Evolutionary conservation across 1,284 basidiomycete species (phyloP), one percentile per base, ranked within the genome.

Genomic region (Cryptococcus sp.): DNA sequence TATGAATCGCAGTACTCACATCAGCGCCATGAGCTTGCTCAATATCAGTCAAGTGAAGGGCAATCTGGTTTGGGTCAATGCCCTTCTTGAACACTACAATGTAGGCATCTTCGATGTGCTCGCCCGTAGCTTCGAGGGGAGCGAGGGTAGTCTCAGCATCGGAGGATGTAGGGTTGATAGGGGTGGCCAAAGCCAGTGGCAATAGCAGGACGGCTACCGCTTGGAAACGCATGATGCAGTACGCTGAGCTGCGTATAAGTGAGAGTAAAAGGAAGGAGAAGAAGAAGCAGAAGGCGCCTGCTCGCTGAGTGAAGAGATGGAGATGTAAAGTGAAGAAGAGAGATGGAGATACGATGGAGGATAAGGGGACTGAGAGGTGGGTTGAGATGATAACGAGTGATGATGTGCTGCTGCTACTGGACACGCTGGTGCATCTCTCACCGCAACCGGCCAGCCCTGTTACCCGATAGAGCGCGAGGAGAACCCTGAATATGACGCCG

Each of bases 41-140:
- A n/a, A 79, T 66, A 38, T 61, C 62, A 42, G 62, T 66, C 59
- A 91, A 78, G 77, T 94, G 90, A 75, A 88, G 88, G 66, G 84
- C 78, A 73, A 89, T 82, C 54, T 87, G 78, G 20, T 80, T 77
- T 17, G 82, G 69, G 15, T 84, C 81, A 10, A 87, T 69, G 59
- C 85, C 87, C 64, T 87, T 83, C 83, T 90, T 92, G 71, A 96
- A 83, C 76, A 91, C 84, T 77, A 96, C 85, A 62, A 96, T 92
- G 82, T 96, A 97, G 25, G 89, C 88, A 82, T 91, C 88, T 80
- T 91, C 88, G 70, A 94, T 82, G 61, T 84, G 81, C 56, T 88
- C 86, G 75, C 80, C 59, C n/a, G 50, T 53, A 78, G 71, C 52
- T 85, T 77, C 58, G 65, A 78, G 67, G 54, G 76, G 73, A 10